Evolutionary conservation across 2,329 filamentous ascomycete species (phyloP).

Genomic region (Phyllosticta ampelicida): DNA sequence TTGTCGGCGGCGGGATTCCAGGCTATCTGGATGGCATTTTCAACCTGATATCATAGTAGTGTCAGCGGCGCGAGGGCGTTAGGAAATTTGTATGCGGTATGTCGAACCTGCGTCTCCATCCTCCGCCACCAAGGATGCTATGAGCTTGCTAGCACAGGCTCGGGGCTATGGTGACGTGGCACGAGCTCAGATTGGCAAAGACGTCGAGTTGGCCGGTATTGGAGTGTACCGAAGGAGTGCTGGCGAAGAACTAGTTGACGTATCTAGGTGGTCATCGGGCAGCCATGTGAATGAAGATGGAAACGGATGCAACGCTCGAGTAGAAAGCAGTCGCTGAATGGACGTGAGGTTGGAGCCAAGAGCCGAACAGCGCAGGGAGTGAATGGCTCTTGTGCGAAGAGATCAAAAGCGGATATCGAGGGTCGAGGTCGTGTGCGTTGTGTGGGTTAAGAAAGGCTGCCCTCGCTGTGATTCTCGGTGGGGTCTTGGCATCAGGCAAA

Average conservation of each 20-base stretch:
- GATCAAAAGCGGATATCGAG: neutral
- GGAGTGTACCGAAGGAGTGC: neutral
- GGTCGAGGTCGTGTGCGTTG: constrained; percentile 1
- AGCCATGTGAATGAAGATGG: constrained; percentile 7
- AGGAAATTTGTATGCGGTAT: neutral
- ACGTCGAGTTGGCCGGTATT: neutral
- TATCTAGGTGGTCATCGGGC: constrained; percentile 8
- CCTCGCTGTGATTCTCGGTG: neutral
- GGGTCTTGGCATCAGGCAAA: constrained; percentile 4
- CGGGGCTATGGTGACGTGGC: neutral
- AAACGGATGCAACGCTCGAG: neutral
- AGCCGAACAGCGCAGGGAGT: neutral
- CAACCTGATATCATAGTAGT: constrained; percentile 48
- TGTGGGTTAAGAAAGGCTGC: constrained; percentile 5
- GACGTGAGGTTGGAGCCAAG: neutral
- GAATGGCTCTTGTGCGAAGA: neutral
- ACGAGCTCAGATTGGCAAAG: neutral
- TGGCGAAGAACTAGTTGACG: constrained; percentile 5
- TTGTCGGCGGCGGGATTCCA: constrained; percentile 69
- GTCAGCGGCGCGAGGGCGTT: constrained; percentile 2
- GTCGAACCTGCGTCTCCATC: constrained; percentile 11
- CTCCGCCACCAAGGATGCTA: constrained; percentile 8
- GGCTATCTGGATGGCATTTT: constrained; percentile 91
- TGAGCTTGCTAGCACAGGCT: constrained; percentile 1
- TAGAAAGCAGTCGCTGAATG: neutral